Conservation (phyloP, 352 stramenopile species). For the Globisporangium parvum region DNA sequence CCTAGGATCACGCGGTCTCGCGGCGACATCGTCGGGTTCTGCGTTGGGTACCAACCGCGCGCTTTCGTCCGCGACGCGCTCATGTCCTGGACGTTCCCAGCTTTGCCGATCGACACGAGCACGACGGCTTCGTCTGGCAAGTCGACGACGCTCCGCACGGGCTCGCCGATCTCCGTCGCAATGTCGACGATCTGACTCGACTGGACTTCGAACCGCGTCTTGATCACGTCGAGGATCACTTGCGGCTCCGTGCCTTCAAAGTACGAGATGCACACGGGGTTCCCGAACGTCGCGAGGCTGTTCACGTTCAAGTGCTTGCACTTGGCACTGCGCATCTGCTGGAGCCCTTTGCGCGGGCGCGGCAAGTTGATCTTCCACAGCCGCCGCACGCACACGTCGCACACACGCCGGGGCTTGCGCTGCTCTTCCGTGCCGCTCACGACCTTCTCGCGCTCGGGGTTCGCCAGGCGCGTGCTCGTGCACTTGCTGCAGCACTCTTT, state of each 20-base stretch:
- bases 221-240: slow-evolving; percentile 67
- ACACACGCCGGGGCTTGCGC: slow-evolving; percentile 56
- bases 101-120: slow-evolving; percentile 72
- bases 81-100: slow-evolving; percentile 66
- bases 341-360: slow-evolving; percentile 53
- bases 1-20: slow-evolving; percentile 35
- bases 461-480: slow-evolving; percentile 63
- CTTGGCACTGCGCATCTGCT: slow-evolving; percentile 27
- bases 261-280: slow-evolving; percentile 74
- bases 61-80: slow-evolving; percentile 13
- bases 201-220: slow-evolving; percentile 72
- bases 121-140: slow-evolving; percentile 62
- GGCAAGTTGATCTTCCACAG: slow-evolving; percentile 81
- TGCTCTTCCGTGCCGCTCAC: slow-evolving; percentile 35
- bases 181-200: slow-evolving; percentile 77
- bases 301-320: slow-evolving; percentile 78
- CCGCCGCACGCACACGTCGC: slow-evolving; percentile 65
- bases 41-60: slow-evolving; percentile 10
- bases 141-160: slow-evolving; percentile 40
- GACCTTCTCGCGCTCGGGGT: slow-evolving; percentile 53
- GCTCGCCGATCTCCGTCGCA: slow-evolving; percentile 60
- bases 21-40: slow-evolving; percentile 20
- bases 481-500: slow-evolving; percentile 83
- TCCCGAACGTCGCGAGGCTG: slow-evolving; percentile 71
- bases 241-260: slow-evolving; percentile 74